Base-by-base conservation (phyloP, 2,329 filamentous ascomycete species). In the Herpotrichia juniperi region DNA sequence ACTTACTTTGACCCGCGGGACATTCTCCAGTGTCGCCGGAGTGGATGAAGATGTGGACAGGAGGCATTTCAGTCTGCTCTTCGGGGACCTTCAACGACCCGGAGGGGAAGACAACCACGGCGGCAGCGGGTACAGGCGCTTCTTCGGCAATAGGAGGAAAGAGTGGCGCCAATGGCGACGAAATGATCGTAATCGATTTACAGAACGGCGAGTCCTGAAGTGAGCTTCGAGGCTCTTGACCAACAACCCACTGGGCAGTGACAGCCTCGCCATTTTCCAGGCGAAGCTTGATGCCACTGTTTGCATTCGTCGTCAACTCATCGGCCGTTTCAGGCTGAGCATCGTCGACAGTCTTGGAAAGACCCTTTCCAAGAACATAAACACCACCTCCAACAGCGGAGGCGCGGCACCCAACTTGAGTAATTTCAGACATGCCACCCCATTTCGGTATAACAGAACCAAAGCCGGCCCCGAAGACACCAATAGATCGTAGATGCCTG, bases 21-120 rank as follows among this genome's bases (percentile, higher is more conserved):
- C 94, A 97, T 79, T 97, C 93, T 56, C 93, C 93, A 35, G 93
- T 93, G 52, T 96, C 93, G 69, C 88, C 91, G 3, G 92, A 94
- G 72, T 97, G 93, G 31, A 88, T 82, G 63, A 91, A 73, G 16
- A 88, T 73, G 57, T 87, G 81, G 6, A 87, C 79, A 12, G 84
- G 83, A 40, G 81, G 66, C 30, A 66, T 43, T 47, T 68, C 61
- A 34, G 57, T 22, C 2, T 39, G 68, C 10, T 58, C 58, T 46
- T 71, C 58, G 16, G 58, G 12, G 19, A 54, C 48, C 51, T 63
- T 84, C 84, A 87, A 54, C 1, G 79, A 80, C 17, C 78, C 78
- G 2, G 80, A 72, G 10, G 89, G 86, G 48, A 91, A 84, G 2
- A 86, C 83, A 17, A 91, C 79, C 1, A 92, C 82, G 1, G 87